Evolutionary conservation across 768 basidiomycete genomes (phyloP), one percentile per base, ranked within the genome.

Genomic region (Trametes villosa): DNA sequence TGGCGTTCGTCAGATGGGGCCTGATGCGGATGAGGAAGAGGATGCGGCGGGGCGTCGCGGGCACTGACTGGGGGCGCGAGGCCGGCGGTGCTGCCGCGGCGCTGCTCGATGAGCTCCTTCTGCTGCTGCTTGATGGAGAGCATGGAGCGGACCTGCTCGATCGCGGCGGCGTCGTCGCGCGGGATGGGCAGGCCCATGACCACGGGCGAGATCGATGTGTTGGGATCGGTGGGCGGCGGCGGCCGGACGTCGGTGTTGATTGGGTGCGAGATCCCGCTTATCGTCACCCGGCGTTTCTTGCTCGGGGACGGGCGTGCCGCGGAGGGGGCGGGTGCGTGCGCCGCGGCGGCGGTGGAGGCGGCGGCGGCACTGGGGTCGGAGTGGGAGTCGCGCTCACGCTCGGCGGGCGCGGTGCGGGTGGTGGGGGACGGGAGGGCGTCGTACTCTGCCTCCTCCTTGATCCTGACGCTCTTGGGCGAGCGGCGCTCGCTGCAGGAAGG

Each of bases 281-380:
- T 79, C 41, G 89, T 91, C 60, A 88, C 84, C 44, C 90, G 85
- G 64, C 90, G 85, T 63, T 81, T 86, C 81, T 89, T 88, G 27
- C 77, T 72, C 7, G 76, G 73, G 20, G 66, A 70, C 50, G 83
- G 81, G 48, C 71, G 78, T 33, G 75, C 63, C 58, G 68, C 72
- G 46, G 83, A 79, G 0, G 80, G 77, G 29, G 80, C 70, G 15
- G 78, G 81, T 11, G 76, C 72, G 57, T 68, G 67, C 13, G 36
- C 34, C 31, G 30, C 53, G 26, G 55, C 9, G 1, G 44, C 22
- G 4, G 33, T 36, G 27, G 48, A 46, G 15, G 58, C 50, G 26
- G 26, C 31, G 13, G 48, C 24, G 31, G 40, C 42, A 13, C 54
- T 54, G n/a, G 51, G 11, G 29, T 13, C 38, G 33, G 30, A 30